Base-by-base conservation (phyloP, 1,139 yeast species). In the Nakaseomyces delphensis region DNA sequence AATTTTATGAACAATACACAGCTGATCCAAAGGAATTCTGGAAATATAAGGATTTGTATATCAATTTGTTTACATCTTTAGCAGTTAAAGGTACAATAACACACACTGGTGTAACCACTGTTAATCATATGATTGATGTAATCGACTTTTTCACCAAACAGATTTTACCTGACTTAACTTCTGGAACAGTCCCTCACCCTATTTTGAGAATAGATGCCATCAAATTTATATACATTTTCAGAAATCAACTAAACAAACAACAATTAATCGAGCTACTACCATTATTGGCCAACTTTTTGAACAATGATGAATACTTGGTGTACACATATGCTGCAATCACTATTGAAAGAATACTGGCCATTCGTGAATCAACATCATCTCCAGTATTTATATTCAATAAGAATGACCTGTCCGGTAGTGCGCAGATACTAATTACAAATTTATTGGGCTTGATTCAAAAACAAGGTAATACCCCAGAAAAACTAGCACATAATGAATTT, bases 321-420 rank as follows among this genome's bases (percentile, higher is more conserved):
- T 86, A 83, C 63, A 89, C 98, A 0, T 93, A 89, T 59, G 79
- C 97, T 2, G 89, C 98, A 1, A 82, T 93, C 46, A 87, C 97
- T 2, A 78, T 91, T 48, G 98, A 93, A 58, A 81, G 86, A 54
- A 77, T 93, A 43, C 69, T 93, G 44, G 77, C 95, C 2, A 76
- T 89, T 66, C 79, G 94, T 47, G 73, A 74, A 56, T 74, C 68
- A 56, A 66, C 60, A 55, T 70, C 67, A 45, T 63, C 66, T 25
- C 64, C 69, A 45, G 72, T 65, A 41, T 62, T 74, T 30, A 69
- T 91, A 47, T 87, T 93, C 60, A 72, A 70, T 52, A 86, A 85
- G 57, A 59, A 62, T 7, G 98, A 93, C 62, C 69, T 93, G 29
- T 72, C 74, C 19, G 68, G 72, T 4, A 73, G 77, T 42, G 69